Percentiles rank a stretch among this genome's conserved stretches.
phyloP scores from a whole-genome alignment of 2,329 filamentous ascomycete species.

The Aspergillus thermomutatus region DNA sequence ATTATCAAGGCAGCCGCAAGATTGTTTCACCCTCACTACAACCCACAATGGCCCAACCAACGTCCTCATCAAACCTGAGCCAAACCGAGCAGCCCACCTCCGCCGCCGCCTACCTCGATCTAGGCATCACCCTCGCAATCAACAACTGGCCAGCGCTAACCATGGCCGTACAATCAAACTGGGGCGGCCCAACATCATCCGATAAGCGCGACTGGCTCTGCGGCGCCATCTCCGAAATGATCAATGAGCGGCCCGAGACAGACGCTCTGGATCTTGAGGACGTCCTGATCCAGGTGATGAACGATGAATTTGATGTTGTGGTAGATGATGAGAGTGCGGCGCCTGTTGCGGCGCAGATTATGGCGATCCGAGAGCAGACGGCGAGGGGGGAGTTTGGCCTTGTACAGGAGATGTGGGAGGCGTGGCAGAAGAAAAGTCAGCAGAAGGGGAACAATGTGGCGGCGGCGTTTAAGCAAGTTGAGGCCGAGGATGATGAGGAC shows the following conservation, averaged over 20 bases:
- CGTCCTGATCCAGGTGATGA: slow-evolving; percentile 83
- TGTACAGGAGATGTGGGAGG: slow-evolving; percentile 59
- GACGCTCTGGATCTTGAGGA: slow-evolving; percentile 79
- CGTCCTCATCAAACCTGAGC: slow-evolving; percentile 8
- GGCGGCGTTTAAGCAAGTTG: slow-evolving; percentile 34
- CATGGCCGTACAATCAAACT: slow-evolving; percentile 79
- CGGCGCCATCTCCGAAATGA: slow-evolving; percentile 78
- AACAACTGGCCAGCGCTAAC: slow-evolving; percentile 86
- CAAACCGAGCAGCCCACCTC: slow-evolving; percentile 30
- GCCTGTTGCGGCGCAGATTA: slow-evolving; percentile 69
- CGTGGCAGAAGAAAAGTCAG: slow-evolving; percentile 37
- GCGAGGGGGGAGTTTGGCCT: slow-evolving; percentile 63
- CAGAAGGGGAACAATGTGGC: slow-evolving; percentile 33
- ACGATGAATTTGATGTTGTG: slow-evolving; percentile 91
- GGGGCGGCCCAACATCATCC: slow-evolving; percentile 76
- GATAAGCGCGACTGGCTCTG: slow-evolving; percentile 98
- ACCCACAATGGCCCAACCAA: slow-evolving; percentile 18
- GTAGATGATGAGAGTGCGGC: slow-evolving; percentile 85
- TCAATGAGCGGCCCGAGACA: slow-evolving; percentile 59
- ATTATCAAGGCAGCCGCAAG: not conserved
- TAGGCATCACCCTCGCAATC: slow-evolving; percentile 78
- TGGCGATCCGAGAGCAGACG: slow-evolving; percentile 64
- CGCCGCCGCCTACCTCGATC: slow-evolving; percentile 70
- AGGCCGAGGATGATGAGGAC: slow-evolving; percentile 49
- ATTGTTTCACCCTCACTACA: not conserved